These are phyloP conservation scores for Cyberlindnera xylosilytica DNA, from an alignment of 805 yeast species.

Conservation along the genomic window DNA sequence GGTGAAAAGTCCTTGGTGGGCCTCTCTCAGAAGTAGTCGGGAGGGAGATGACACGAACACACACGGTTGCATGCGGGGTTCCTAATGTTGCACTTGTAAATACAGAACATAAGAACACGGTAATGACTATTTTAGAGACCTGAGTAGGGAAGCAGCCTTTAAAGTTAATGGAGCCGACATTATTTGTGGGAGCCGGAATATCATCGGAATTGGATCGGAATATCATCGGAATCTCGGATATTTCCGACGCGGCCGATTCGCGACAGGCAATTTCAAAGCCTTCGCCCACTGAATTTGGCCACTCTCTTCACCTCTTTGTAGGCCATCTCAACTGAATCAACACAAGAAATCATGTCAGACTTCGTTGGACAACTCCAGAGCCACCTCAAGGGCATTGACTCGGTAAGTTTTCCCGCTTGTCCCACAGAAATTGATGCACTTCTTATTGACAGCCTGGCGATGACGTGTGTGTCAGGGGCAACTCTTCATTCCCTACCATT, in stretches of 20 bases:
- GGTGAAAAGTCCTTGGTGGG: slow-evolving; percentile 24
- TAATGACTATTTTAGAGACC: background rate
- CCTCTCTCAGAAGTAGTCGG: slow-evolving; percentile 7
- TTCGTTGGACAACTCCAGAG: slow-evolving; percentile 44
- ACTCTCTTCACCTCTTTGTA: no score
- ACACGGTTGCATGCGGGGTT: no score
- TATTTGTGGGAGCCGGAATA: no score
- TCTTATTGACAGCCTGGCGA: background rate
- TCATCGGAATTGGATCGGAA: no score
- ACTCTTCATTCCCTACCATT: background rate
- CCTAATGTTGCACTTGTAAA: no score
- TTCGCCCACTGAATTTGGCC: background rate
- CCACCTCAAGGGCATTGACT: slow-evolving; percentile 44
- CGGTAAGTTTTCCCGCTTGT: slow-evolving; percentile 35
- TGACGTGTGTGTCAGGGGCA: background rate
- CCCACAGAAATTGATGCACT: no score
- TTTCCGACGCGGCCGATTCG: background rate
- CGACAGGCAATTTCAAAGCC: background rate
- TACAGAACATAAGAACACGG: background rate
- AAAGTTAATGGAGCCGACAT: no score
- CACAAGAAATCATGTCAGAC: no score
- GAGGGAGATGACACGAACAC: no score
- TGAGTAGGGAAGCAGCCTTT: no score
- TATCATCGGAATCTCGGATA: no score
- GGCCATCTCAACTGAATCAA: no score